Evolutionary conservation across 2,329 filamentous ascomycete genomes (phyloP), one percentile per base, ranked within the genome.

Genomic region (Phaeosphaeriaceae sp.): DNA sequence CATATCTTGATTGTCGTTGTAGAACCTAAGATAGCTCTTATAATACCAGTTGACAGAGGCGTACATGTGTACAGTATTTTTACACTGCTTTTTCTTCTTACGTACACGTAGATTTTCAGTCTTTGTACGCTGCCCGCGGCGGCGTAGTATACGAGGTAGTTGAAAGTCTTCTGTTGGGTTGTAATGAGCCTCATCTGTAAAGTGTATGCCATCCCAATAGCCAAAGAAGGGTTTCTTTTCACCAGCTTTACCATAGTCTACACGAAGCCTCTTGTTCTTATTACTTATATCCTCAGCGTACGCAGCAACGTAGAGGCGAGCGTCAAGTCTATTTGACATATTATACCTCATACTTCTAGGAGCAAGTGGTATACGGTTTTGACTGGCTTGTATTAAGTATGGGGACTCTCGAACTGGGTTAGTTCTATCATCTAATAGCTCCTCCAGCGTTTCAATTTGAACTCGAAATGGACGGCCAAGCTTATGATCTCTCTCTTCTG

Each of bases 401-500:
- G 16, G 40, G 7, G n/a, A 8, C 16, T 42, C 40, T 18, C 29
- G 40, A 42, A 34, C 40, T 8, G 17, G 12, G 40, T 32, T 42
- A 20, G 16, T 20, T 18, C 6, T 13, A 26, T 42, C 40, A 33
- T 16, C 32, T 9, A 42, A 28, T 8, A 42, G 29, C 8, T 9
- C 12, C 33, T 42, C 11, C 18, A 42, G 26, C 17, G 9, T 42
- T 28, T 12, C 5, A 8, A 12, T 28, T 12, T n/a, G n/a, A 20
- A 42, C 40, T 42, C 28, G 18, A 7, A 18, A 42, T 9, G 40
- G 40, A 12, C 29, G 17, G 6, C 40, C 29, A 33, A 42, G 40
- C 40, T 42, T 42, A 13, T 18, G 13, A 18, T 18, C 17, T 11
- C 18, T 42, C 40, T 42, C 40, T 33, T 34, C 28, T 12, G 40